Percentiles rank a stretch among this genome's conserved stretches.
Evolutionary conservation across 805 yeast genomes (phyloP).

Genomic region (Candida ovalis): DNA sequence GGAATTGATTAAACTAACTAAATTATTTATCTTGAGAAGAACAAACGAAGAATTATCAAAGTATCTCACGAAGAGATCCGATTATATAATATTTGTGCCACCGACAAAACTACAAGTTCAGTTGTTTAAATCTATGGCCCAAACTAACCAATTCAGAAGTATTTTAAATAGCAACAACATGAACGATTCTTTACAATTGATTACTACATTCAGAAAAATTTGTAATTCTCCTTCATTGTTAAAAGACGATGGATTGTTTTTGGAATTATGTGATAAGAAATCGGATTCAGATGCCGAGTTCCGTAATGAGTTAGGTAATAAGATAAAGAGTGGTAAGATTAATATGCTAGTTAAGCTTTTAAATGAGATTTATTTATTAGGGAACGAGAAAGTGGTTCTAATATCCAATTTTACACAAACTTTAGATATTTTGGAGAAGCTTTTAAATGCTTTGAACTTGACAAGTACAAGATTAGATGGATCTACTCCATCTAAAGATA

Average conservation of each 20-base stretch:
- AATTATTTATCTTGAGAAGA: slow-evolving; percentile 67
- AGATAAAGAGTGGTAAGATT: slow-evolving; percentile 59
- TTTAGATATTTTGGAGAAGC: slow-evolving; percentile 64
- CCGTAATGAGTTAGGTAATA: slow-evolving; percentile 29
- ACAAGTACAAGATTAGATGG: slow-evolving; percentile 76
- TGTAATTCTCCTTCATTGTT: slow-evolving; percentile 78
- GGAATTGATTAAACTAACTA: slow-evolving; percentile 63
- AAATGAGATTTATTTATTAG: slow-evolving; percentile 37
- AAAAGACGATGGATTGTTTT: slow-evolving; percentile 43
- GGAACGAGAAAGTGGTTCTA: slow-evolving; percentile 73
- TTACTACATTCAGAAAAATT: slow-evolving; percentile 70
- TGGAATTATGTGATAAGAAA: slow-evolving; percentile 22
- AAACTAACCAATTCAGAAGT: slow-evolving; percentile 33
- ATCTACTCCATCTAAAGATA: slow-evolving; percentile 59
- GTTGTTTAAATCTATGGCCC: slow-evolving; percentile 49
- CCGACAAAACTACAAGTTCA: slow-evolving; percentile 63
- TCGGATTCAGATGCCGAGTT: slow-evolving; percentile 21
- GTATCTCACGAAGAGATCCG: slow-evolving; percentile 71
- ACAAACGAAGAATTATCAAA: slow-evolving; percentile 52
- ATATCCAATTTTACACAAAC: slow-evolving; percentile 89
- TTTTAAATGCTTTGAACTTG: slow-evolving; percentile 47
- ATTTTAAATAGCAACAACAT: slow-evolving; percentile 28
- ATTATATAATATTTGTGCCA: slow-evolving; percentile 69
- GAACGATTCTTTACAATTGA: slow-evolving; percentile 58
- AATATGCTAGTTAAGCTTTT: slow-evolving; percentile 55